Evolutionary conservation across 768 basidiomycete genomes (phyloP), one percentile per base, ranked within the genome.

Genomic region (Crucibulum laeve): DNA sequence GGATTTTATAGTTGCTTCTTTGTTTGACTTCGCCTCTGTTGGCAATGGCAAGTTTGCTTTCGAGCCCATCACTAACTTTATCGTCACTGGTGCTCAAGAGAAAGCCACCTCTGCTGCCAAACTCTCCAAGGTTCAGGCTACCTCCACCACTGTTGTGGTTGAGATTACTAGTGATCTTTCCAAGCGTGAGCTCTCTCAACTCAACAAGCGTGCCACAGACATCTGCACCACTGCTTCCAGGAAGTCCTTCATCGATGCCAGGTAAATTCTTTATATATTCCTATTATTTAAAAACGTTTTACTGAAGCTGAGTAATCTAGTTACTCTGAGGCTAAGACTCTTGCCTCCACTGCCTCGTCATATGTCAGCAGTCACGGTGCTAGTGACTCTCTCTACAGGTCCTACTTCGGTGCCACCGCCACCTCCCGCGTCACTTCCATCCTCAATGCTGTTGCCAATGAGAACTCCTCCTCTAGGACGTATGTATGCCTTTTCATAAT

Each of bases 11-110:
- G 69, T 74, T 39, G 64, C 65, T 14, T 48, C 66, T 2, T 58
- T 76, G 28, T 74, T 58, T 56, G 64, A 73, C 56, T 74, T 75
- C 47, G 59, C 63, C 8, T 47, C 63, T 21, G 58, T 56, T 38
- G 72, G 71, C 33, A 49, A 63, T 8, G 71, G 71, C 5, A 57
- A 55, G 11, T 74, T 63, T 60, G 56, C 59, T 22, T 70, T 76
- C 50, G 57, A 55, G 26, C 71, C 72, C 14, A 50, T 63, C 21
- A 61, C 62, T 11, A 60, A 57, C 41, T 73, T 76, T 62, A 55
- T 62, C 46, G 55, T 63, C 18, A 45, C 55, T 41, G 57, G 54
- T 25, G 49, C 53, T 14, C 11, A 10, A 7, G 41, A 46, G 38
- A 45, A 11, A 45, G 60, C n/a, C 42, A 46, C 22, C 40, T 51